Base-by-base conservation (phyloP, 176 grass and related monocot genomes). In the Tuctoria greenei region DNA sequence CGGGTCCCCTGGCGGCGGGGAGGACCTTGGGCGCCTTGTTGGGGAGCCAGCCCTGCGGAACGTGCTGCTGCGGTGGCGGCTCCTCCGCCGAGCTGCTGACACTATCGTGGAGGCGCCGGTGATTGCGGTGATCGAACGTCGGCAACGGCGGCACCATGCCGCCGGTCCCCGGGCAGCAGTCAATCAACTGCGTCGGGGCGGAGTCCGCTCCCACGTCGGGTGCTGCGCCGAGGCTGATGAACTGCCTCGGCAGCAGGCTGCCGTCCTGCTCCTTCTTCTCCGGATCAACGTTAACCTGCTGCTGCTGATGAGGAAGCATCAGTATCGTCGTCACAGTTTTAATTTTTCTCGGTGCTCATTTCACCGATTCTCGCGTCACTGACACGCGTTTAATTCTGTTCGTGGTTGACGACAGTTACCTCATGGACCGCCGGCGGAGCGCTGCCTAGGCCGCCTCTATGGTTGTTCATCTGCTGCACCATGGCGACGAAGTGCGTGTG, bases 181-280 rank as follows among this genome's bases (percentile, higher is more conserved):
- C 71, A 71, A 75, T 20, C 36, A 50, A 2, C 47, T 16, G 59
- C 17, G 74, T 75, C 42, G 72, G 82, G 34, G 77, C 73, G 51
- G 72, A 34, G 55, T 69, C 54, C 31, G 31, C 31, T 3, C 31
- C 31, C 46, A 79, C 90, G 58, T 86, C 85, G 35, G 55, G 8
- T 3, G 37, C 31, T 1, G 35, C 51, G 39, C 61, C 88, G 15
- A 93, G 69, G 77, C 92, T 74, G 13, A 93, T 70, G 84, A 93
- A 97, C 64, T 93, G 90, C 71, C 83, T 42, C 1, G 90, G 93
- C 4, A 89, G 83, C 18, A 89, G 69, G 43, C 14, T 49, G 15
- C 77, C 65, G 23, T 88, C 79, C 35, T 78, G 67, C 14, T 83
- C 46, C 65, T 63, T 45, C 23, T 77, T 41, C 37, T 73, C 86